Base-by-base conservation (phyloP, 2,329 filamentous ascomycete species). In the Colletotrichum sp. region DNA sequence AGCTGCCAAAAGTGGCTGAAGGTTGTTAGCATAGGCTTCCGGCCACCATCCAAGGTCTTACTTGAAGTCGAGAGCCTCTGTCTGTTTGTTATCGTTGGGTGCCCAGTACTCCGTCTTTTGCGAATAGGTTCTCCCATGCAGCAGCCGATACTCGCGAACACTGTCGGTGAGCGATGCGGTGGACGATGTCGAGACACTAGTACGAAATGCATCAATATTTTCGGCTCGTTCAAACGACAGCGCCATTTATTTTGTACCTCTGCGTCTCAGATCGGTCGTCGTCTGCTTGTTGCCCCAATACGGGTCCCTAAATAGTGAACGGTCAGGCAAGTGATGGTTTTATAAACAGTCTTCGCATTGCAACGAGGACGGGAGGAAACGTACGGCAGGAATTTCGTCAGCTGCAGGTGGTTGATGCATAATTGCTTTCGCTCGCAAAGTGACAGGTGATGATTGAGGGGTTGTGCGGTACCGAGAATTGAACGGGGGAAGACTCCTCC, bases 101-200 rank as follows among this genome's bases (percentile, higher is more conserved):
- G 56, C 48, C 64, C 70, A 76, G 65, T 76, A 76, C 43, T 72
- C 69, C 36, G 65, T 72, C 27, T 66, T 69, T 9, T 43, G 48
- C 27, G 60, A 58, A 32, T 62, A 75, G 9, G 67, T 70, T 12
- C 72, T 67, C 7, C 72, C 72, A 32, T 75, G 68, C n/a, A 70
- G 67, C 34, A 66, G 25, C 13, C 62, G 61, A 25, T 75, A 75
- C 22, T 64, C 65, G 18, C 61, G 68, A 62, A 76, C 55, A 30
- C 69, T 73, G 16, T 69, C 66, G 12, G 58, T 22, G 5, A 61
- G 58, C 28, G 58, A 34, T 22, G 43, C n/a, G 1, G 43, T 52
- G 43, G 43, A 52, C 43, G 43, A 52, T 18, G 43, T 52, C 6
- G 8, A 22, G n/a, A 52, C n/a, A 22, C 43, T 52, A 22, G 32